Evolutionary conservation across 805 yeast genomes (phyloP), one percentile per base, ranked within the genome.

Genomic region (Suhomyces pyralidae): DNA sequence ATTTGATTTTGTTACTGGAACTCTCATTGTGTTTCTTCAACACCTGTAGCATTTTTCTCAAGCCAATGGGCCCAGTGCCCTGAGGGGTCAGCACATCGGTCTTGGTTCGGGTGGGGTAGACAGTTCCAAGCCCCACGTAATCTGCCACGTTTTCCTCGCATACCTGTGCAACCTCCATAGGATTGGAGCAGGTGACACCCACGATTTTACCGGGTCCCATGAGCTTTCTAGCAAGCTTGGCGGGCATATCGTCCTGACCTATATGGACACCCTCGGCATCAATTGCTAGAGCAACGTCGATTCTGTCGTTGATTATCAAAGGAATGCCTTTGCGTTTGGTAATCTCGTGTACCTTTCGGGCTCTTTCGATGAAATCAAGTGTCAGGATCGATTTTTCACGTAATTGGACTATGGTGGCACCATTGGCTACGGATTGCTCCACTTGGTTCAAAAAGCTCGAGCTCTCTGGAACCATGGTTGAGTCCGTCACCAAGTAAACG

Each of bases 251-350:
- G 50, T 85, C 91, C 66, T 91, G 97, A 0, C 97, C 97, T 19
- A 91, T 89, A 71, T 91, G 97, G 7, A 92, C 86, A 34, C 96
- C 96, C 57, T 90, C 97, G 2, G 96, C 96, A 59, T 81, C 94
- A 51, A 90, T 77, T 0, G 97, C 97, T 44, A 92, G 70, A 0
- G 97, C 97, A 10, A 92, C 90, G 63, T 91, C 97, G 2, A 90
- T 79, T 49, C 97, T 73, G 62, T 91, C 97, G 59, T 91, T 90
- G 62, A 91, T 90, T 32, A 91, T 81, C 58, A 91, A 73, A 0
- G 97, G 97, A 7, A 92, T 82, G 0, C 80, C 78, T 40, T 76
- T 80, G 25, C 70, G 64, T 36, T 73, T 70, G 34, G 97, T 89
- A 46, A 91, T 58, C 48, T 74, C 71, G 56, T 86, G 90, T 19